Evolutionary conservation across 1,284 basidiomycete species (phyloP), one percentile per base, ranked within the genome.

Genomic region (Ceratobasidium sp.): DNA sequence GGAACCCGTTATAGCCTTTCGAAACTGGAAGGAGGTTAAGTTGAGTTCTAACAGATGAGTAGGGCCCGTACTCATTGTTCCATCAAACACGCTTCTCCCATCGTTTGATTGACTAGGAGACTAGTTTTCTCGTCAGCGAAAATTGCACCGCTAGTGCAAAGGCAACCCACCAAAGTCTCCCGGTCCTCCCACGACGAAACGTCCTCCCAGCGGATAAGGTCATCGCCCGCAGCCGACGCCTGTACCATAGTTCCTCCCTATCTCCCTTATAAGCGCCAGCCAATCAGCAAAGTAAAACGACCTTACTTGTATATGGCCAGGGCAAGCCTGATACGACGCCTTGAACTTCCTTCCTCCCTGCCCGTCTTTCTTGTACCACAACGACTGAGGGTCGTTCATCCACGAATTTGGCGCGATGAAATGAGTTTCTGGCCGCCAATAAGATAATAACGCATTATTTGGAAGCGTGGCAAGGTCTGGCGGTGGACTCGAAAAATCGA

Each of bases 321-420:
- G 69, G 41, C 62, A 47, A 8, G 69, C 69, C 45, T 72, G 69
- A 47, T 72, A 72, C 29, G 69, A 72, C 17, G 69, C 69, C 56
- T 72, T 72, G 69, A 72, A 72, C 69, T 72, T 72, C 45, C 69
- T 57, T 2, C 69, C 69, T 17, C 69, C 69, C 36, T 51, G 45
- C 1, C 69, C 69, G 33, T 72, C 69, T 5, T 41, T 15, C 69
- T 72, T 51, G 47, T 72, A 72, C 69, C 69, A 72, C 29, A 72
- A 48, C 8, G 57, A 36, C 69, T 60, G 60, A 7, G 69, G 69
- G 33, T 72, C 69, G 31, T 72, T 72, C 69, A 72, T 60, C 69
- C 69, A 72, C 19, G 69, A 72, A 44, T 72, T 72, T 15, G 69
- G 69, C 22, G 69, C 69, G 27, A 72, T 72, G 41, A 60, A 72